Evolutionary conservation across 2,329 filamentous ascomycete species (phyloP), one percentile per base, ranked within the genome.

Genomic region (Juglanconis sp.): DNA sequence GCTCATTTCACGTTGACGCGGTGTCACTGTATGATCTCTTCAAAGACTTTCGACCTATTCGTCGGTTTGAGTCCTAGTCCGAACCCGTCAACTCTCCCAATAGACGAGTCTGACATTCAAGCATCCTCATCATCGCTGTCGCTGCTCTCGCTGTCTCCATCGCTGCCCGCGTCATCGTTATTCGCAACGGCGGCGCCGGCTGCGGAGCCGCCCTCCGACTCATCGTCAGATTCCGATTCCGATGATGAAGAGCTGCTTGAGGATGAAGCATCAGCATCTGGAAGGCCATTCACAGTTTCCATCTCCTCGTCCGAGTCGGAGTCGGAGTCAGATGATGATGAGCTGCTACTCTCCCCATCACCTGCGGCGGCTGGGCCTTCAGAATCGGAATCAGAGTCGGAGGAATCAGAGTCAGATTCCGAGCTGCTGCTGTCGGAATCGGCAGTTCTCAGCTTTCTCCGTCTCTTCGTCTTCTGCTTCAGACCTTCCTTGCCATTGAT

Each of bases 371-470:
- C 46, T 44, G 24, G 6, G 11, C 57, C 68, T 13, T 73, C 73
- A 7, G 73, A 74, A 4, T 74, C 74, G 1, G 68, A 62, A 13
- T 61, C 61, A 35, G 61, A 63, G 32, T 38, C 47, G 34, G 57
- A 57, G 2, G 55, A 53, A 8, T 53, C 55, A 24, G 72, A 73
- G 5, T 70, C 55, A 24, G 72, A 73, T 4, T 70, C 73, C 49
- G 72, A 74, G 71, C 67, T 68, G 47, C 66, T 71, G 62, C 72
- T 76, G 65, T 76, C 76, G 60, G 79, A 77, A 34, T 79, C 77
- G 10, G 75, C 75, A 5, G 74, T 78, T n/a, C 83, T 77, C 56
- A 77, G 72, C 70, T 87, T 87, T 61, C 77, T 73, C 66, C 76
- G 78, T 55, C 80, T 76, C 73, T 82, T 85, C 56, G 76, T 73